Percentiles rank a stretch among this genome's conserved stretches.
phyloP scores from a whole-genome alignment of 768 basidiomycete genomes.

The Saitozyma sp. region DNA sequence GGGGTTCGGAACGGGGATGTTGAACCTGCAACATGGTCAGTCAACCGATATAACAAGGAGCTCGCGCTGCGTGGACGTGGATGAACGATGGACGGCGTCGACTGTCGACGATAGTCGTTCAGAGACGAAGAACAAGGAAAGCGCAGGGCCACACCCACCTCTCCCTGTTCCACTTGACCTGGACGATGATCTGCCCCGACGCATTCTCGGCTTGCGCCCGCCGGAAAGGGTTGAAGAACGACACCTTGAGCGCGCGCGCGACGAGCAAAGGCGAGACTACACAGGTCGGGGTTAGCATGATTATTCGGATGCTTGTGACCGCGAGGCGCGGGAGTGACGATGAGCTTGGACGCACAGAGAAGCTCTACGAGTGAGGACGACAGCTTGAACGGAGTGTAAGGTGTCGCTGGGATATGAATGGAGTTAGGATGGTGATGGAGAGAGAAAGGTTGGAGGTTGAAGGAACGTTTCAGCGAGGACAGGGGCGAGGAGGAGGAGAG shows the following conservation, averaged over 20 bases:
- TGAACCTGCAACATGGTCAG: conserved; percentile 24
- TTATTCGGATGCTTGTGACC: background rate
- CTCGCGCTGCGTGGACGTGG: background rate
- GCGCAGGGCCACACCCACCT: conserved; percentile 24
- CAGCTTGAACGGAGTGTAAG: background rate
- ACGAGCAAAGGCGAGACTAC: conserved; percentile 18
- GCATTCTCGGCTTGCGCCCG: conserved; percentile 39
- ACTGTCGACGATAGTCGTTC: background rate
- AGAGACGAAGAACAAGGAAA: background rate
- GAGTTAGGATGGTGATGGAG: too few species aligned
- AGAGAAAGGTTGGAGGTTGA: too few species aligned
- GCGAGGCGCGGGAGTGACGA: background rate
- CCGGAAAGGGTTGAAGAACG: conserved; percentile 50
- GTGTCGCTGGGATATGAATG: too few species aligned
- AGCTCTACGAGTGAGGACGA: background rate
- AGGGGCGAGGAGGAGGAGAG: too few species aligned
- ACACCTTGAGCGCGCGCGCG: conserved; percentile 21
- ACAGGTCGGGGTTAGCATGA: background rate
- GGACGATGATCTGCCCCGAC: conserved; percentile 32
- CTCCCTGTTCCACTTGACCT: conserved; percentile 47
- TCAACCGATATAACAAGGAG: background rate
- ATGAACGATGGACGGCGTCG: background rate
- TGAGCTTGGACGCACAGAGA: background rate
- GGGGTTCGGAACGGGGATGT: conserved; percentile 50
- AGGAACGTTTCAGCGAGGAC: too few species aligned